phyloP scores from a whole-genome alignment of 345 rosid genomes.

The Euphorbia tirucalli region DNA sequence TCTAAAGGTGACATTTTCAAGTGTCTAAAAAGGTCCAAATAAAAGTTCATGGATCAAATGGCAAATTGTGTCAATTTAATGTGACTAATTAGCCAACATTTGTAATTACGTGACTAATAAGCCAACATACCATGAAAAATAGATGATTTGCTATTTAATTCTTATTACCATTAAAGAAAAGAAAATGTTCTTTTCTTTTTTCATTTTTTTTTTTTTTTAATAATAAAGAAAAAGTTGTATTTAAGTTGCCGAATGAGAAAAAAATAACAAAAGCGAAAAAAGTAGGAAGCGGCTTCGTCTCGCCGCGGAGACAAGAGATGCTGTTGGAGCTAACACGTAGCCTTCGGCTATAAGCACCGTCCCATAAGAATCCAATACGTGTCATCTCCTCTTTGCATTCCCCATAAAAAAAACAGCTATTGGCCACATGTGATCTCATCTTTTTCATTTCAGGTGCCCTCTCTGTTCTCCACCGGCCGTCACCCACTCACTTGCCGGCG shows the following conservation, averaged over 20 bases:
- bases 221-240: not conserved
- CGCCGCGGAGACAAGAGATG: constrained; percentile 25
- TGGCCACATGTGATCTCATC: not conserved
- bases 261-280: not conserved
- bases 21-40: no score
- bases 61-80: no score
- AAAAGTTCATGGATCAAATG: no score
- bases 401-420: not conserved
- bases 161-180: not conserved
- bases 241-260: not conserved
- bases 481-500: not conserved
- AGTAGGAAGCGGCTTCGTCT: constrained; percentile 21
- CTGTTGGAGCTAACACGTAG: constrained; percentile 5
- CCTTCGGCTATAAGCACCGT: not conserved
- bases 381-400: constrained; percentile 8
- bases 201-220: no score
- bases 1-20: no score
- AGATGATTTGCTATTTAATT: no score
- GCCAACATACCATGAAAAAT: no score
- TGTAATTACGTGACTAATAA: no score
- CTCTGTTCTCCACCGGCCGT: not conserved
- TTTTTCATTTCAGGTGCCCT: not conserved
- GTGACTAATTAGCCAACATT: no score
- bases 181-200: no score
- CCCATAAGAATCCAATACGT: constrained; percentile 1